Evolutionary conservation across 2,329 filamentous ascomycete species (phyloP).

Genomic region (Aotearoamyces nothofagi): DNA sequence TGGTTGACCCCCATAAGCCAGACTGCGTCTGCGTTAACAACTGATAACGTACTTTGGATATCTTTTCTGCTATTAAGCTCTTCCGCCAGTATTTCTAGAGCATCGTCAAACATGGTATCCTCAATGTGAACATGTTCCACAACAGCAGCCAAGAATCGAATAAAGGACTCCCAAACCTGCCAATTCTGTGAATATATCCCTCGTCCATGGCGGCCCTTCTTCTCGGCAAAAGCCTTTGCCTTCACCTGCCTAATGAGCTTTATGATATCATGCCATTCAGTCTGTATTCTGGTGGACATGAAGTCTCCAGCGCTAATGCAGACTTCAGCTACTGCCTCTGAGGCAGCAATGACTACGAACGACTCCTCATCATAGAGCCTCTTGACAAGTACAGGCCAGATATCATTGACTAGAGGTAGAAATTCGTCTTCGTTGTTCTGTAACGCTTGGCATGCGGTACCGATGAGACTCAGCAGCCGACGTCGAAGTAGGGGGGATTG

Average conservation of each 20-base stretch:
- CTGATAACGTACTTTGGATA: constrained; percentile 42
- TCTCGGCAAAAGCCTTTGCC: constrained; percentile 24
- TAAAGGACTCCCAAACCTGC: constrained; percentile 48
- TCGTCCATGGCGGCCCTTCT: constrained; percentile 22
- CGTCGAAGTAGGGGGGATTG: constrained; percentile 65
- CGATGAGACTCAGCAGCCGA: constrained; percentile 63
- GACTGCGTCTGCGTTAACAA: constrained; percentile 57
- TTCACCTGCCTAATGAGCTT: constrained; percentile 28
- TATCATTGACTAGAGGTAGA: constrained; percentile 72
- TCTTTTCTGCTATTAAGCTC: constrained; percentile 28
- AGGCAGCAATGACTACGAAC: constrained; percentile 55
- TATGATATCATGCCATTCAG: constrained; percentile 49
- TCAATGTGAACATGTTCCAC: constrained; percentile 47
- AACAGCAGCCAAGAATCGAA: constrained; percentile 43
- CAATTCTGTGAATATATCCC: constrained; percentile 45
- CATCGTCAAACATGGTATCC: constrained; percentile 56
- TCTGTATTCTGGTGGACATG: constrained; percentile 58
- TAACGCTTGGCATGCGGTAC: constrained; percentile 56
- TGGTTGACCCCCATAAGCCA: constrained; percentile 48
- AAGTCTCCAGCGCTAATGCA: constrained; percentile 69
- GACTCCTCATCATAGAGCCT: constrained; percentile 51
- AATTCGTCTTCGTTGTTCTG: constrained; percentile 68
- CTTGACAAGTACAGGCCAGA: constrained; percentile 74
- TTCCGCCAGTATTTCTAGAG: constrained; percentile 45
- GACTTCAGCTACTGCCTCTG: constrained; percentile 51